A percentile compares a stretch with the other conserved stretches of the same genome.
Conservation (phyloP, 129 eudicot genomes). For the Calendula officinalis region DNA sequence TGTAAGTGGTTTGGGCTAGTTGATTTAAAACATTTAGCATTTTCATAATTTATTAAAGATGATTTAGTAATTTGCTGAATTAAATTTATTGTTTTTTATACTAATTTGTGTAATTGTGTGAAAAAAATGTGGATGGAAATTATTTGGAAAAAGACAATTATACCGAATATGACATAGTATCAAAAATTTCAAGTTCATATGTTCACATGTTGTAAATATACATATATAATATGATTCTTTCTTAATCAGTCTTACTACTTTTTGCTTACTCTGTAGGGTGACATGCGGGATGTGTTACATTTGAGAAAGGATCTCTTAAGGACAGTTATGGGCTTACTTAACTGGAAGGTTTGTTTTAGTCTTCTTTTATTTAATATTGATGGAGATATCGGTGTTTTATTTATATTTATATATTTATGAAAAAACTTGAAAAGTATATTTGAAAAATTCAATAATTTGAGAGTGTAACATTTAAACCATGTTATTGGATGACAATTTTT, state of each 20-base stretch:
- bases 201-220: neutral
- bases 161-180: neutral
- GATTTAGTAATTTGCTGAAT: conserved; percentile 13
- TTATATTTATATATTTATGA: too few species aligned
- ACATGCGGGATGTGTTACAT: conserved; percentile 62
- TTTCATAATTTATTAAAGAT: conserved; percentile 19
- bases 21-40: neutral
- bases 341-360: conserved; percentile 61
- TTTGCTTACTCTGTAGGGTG: conserved; percentile 56
- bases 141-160: neutral
- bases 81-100: neutral
- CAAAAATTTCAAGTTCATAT: conserved; percentile 2
- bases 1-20: conserved; percentile 48
- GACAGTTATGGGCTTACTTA: conserved; percentile 55
- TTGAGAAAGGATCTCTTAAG: conserved; percentile 73
- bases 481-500: conserved; percentile 4
- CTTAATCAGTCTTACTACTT: neutral
- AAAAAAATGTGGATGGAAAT: conserved; percentile 7
- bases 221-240: conserved; percentile 2
- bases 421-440: neutral
- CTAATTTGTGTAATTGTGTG: conserved; percentile 6
- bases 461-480: neutral
- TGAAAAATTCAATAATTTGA: conserved; percentile 4
- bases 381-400: too few species aligned
- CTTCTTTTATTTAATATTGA: neutral